Base-by-base conservation (phyloP, 805 yeast species). In the Wickerhamomyces strasburgensis region DNA sequence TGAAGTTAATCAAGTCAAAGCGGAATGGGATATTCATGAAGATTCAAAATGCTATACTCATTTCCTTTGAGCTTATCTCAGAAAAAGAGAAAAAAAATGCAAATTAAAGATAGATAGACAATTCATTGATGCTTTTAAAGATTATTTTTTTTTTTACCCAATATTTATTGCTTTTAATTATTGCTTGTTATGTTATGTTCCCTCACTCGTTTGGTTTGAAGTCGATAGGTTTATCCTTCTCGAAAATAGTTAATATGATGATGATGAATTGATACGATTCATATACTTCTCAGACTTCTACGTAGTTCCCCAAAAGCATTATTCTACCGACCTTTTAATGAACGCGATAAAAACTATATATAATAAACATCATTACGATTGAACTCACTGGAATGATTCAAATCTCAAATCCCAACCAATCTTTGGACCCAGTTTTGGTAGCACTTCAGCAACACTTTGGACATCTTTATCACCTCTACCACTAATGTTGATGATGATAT, bases 381-480 rank as follows among this genome's bases (percentile, higher is more conserved):
- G 9, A 24, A 10, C 16, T 24, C 31, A 51, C 35, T 51, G 35
- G 33, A 51, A 53, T 16, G 58, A 43, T 52, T 84, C 85, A 51
- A 93, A 93, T 63, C 98, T 78, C 59, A 93, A 72, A 60, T 90
- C 97, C 98, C 98, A 93, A 54, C 83, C 93, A 56, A 93, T 90
- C 62, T 79, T 58, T 33, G 93, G 94, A 29, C 99, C 99, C 39
- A 87, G 68, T 46, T 67, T 75, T 32, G 98, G 98, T 58, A 93
- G 72, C 36, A 81, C 78, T 62, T 93, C 96, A 32, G 98, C 98
- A 37, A 93, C 97, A 60, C 89, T 85, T 65, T 88, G 96, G 27
- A 93, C 98, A 62, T 93, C 98, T 69, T 93, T 93, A 62, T 93
- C 98, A 67, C 98, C 99, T 73, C 99, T 85, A 54, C 99, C 99